A percentile compares a stretch with the other conserved stretches of the same genome.
Evolutionary conservation across 2,329 filamentous ascomycete genomes (phyloP).

Genomic region (Aureobasidium sp.): DNA sequence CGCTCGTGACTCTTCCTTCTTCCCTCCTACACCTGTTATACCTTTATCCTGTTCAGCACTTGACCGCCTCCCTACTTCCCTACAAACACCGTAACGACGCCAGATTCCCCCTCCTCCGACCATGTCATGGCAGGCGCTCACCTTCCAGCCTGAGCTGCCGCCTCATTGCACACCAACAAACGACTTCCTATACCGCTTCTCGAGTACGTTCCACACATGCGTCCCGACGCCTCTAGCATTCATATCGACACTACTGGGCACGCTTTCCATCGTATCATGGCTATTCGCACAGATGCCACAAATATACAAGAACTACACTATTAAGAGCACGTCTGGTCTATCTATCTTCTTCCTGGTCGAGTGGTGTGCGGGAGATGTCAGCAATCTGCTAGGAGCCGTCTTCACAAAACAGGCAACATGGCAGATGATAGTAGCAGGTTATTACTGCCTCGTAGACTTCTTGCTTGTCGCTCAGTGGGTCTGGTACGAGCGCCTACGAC

Average conservation of each 20-base stretch:
- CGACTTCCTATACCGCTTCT: slow-evolving; percentile 48
- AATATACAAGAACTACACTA: slow-evolving; percentile 58
- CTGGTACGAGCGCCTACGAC: slow-evolving; percentile 54
- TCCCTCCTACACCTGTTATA: background rate
- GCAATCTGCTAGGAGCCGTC: slow-evolving; percentile 54
- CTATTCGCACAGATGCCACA: slow-evolving; percentile 62
- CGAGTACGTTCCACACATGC: slow-evolving; percentile 52
- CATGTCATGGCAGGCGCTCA: slow-evolving; percentile 22
- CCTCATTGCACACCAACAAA: slow-evolving; percentile 52
- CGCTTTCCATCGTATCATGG: slow-evolving; percentile 57
- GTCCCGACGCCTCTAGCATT: slow-evolving; percentile 56
- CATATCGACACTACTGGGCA: slow-evolving; percentile 52
- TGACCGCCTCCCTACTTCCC: background rate
- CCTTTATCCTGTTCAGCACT: background rate
- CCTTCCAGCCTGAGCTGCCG: slow-evolving; percentile 38
- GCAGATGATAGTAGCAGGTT: slow-evolving; percentile 56
- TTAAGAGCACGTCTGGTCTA: slow-evolving; percentile 56
- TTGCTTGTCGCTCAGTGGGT: slow-evolving; percentile 55
- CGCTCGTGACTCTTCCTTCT: background rate
- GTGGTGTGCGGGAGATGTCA: slow-evolving; percentile 57
- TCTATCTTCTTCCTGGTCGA: slow-evolving; percentile 58
- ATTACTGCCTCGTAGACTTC: slow-evolving; percentile 59
- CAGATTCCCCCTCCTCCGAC: background rate
- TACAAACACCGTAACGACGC: background rate
- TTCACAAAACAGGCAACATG: slow-evolving; percentile 57